Base-by-base conservation (phyloP, 257 asterid genomes). In the Scutellaria galericulata region DNA sequence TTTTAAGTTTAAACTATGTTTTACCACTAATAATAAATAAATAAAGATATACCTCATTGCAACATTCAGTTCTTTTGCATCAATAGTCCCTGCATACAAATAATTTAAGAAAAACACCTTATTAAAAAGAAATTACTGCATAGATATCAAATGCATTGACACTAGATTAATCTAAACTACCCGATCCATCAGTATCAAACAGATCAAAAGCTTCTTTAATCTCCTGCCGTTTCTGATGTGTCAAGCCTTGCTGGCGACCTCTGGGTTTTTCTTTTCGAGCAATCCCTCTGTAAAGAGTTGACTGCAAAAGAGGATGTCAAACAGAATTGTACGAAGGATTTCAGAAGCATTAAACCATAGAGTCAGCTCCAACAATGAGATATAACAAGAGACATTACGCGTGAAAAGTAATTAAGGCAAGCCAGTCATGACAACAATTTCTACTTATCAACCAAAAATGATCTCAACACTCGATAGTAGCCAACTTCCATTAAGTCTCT, bases 151-250 rank as follows among this genome's bases (percentile, higher is more conserved):
- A 64, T 27, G 55, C 12, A 55, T 62, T 45, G 14, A 50, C 1
- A 22, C 7, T 37, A 20, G 45, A 61, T 12, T 48, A 55, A 44
- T 12, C 59, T 70, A 53, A 31, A 40, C 44, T 86, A 93, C 98
- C 96, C 73, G 96, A 91, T 79, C 90, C 91, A 88, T 91, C 97
- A 4, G 98, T 91, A 76, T 91, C 97, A 77, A 89, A 91, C 57
- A 84, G 91, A 54, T 91, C 97, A 71, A 93, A 93, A 12, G 98
- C 98, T 75, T 93, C 96, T 75, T 76, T 87, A 27, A 93, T 91
- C 90, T 93, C 97, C 88, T 93, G 96, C 81, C 78, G 87, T 75
- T 91, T 93, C 81, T 91, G 96, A 51, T 72, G 86, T n/a, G 86
- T 85, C 76, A 93, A 77, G 41, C 93, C 96, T 37, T 86, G 95